A percentile compares a stretch with the other conserved stretches of the same genome.
These are phyloP conservation scores for Solanum hybrid DNA, from an alignment of 305 asterid species.

Conservation along the genomic window DNA sequence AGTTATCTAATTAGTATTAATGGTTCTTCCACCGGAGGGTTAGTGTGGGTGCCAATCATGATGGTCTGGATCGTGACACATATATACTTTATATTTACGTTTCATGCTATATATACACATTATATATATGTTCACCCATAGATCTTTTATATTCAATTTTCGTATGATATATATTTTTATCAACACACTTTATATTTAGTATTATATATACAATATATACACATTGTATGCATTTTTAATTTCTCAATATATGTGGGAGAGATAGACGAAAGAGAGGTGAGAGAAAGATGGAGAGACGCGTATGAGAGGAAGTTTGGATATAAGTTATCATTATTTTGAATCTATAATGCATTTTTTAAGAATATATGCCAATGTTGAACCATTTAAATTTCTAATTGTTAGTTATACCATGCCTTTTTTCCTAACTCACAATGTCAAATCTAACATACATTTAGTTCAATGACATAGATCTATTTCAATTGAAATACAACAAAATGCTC, in stretches of 20 bases:
- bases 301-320: background rate
- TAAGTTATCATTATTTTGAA: no score
- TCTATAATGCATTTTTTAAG: background rate
- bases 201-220: no score
- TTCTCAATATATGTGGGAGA: background rate
- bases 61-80: no score
- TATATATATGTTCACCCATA: background rate
- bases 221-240: background rate
- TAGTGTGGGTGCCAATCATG: no score
- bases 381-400: background rate
- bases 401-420: no score
- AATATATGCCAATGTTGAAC: background rate
- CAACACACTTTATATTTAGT: background rate
- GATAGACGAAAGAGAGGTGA: background rate
- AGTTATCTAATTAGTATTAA: no score
- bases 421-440: no score
- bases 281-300: background rate
- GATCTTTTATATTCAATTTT: no score
- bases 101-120: background rate
- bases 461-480: background rate
- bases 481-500: background rate
- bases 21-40: no score
- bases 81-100: no score
- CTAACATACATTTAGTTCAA: background rate
- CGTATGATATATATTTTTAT: no score